Base-by-base conservation (phyloP, 1,284 basidiomycete genomes). In the Pseudozyma sp. region DNA sequence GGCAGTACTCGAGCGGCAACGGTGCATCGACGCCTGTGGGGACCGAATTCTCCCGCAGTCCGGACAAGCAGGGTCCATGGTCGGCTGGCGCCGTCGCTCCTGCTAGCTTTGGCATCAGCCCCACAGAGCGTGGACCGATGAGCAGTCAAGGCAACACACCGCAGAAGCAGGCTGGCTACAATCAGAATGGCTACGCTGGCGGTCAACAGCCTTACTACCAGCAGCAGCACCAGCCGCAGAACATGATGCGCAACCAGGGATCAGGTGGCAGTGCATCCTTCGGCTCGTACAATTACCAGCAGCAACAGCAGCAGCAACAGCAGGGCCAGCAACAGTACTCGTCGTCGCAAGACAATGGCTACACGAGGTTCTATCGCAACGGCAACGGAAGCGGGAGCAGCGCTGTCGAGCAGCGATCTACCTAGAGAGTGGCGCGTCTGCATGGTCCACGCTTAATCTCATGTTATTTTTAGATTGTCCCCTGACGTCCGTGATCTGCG, bases 41-140 rank as follows among this genome's bases (percentile, higher is more conserved):
- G 1, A 74, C 31, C 39, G 71, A 61, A n/a, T 70, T 56, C 34
- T 75, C 67, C 13, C 43, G 72, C 14, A 67, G 63, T 29, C 72
- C 72, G 5, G 67, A 66, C 2, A 54, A 51, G 19, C 52, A 54
- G 13, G 67, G 72, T 0, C 63, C 63, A 8, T 75, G 72, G 72
- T 56, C 51, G 1, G 72, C 67, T 1, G 67, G 67, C 4, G 67
- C 67, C 0, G 60, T 55, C 14, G 47, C 55, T 4, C 39, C 55
- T 8, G 24, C 30, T 35, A 39, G 49, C 4, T 72, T 64, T 29
- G 49, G 56, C 1, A 17, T 45, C 16, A 60, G 55, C 14, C 70
- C 61, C 1, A 61, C 64, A 4, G 65, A 73, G 1, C 33, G 70
- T 7, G 24, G 19, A 4, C 47, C 50, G 9, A 8, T 30, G 24